A percentile compares a stretch with the other conserved stretches of the same genome.
These are phyloP conservation scores for Oleoguttula mirabilis DNA, from an alignment of 495 filamentous ascomycete species.

Conservation along the genomic window DNA sequence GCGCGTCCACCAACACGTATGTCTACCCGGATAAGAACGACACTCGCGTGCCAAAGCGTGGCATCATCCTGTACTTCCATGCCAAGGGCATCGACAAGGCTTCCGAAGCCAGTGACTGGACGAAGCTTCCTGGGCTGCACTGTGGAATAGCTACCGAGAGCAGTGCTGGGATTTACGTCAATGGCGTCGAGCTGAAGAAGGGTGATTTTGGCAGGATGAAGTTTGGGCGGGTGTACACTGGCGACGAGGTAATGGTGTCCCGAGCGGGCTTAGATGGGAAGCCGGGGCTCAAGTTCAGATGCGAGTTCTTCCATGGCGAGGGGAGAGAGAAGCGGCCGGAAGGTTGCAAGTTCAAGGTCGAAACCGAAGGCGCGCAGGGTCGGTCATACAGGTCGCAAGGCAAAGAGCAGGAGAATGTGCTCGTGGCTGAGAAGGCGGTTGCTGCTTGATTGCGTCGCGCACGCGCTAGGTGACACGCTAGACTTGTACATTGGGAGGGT, in stretches of 20 bases:
- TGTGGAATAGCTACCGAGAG: constrained; percentile 65
- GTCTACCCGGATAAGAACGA: constrained; percentile 48
- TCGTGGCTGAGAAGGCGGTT: too few species aligned
- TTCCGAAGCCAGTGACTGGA: constrained; percentile 45
- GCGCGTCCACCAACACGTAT: constrained; percentile 47
- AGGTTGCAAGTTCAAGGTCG: constrained; percentile 12
- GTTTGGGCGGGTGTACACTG: constrained; percentile 58
- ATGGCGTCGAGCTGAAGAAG: constrained; percentile 45
- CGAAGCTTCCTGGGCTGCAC: constrained; percentile 37
- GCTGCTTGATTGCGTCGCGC: neutral
- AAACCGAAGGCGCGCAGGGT: constrained; percentile 6
- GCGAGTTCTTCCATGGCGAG: constrained; percentile 31
- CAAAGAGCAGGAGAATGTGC: constrained; percentile 11
- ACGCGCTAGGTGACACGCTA: neutral
- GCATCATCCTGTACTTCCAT: constrained; percentile 66
- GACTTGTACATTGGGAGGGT: neutral
- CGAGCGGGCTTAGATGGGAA: constrained; percentile 17
- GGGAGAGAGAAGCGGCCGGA: constrained; percentile 20
- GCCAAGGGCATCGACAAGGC: constrained; percentile 45
- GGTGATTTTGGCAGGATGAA: constrained; percentile 20
- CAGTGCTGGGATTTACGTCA: constrained; percentile 57
- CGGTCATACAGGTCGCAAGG: constrained; percentile 1
- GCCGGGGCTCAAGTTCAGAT: constrained; percentile 37
- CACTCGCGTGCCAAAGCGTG: constrained; percentile 63
- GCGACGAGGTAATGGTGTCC: constrained; percentile 60